Evolutionary conservation across 352 stramenopile species (phyloP), one percentile per base, ranked within the genome.

Genomic region (Phytophthora colocasiae): DNA sequence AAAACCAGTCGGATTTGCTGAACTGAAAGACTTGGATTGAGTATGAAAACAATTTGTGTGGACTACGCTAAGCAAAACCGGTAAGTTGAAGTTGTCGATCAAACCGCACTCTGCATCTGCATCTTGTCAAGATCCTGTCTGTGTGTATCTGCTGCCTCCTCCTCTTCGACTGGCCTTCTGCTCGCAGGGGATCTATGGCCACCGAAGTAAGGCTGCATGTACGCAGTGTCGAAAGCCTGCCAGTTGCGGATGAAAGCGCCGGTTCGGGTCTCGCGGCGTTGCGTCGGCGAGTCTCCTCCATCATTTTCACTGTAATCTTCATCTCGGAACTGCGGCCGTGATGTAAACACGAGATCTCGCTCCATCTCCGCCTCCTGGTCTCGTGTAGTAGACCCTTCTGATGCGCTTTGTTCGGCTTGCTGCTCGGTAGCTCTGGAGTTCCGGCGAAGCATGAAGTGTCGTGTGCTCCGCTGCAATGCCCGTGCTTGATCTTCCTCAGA

Each of bases 161-260:
- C 31, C 45, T 71, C 49, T 31, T 63, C 38, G 29, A 70, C 26
- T 32, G 53, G 24, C 41, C 47, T 56, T 6, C 29, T 22, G 26
- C 54, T 71, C 6, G 39, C 48, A 34, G 58, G 52, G 15, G 58
- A 41, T 32, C 71, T 68, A 12, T 46, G 68, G 59, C 85, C 85
- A 26, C 87, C 87, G 41, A 95, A 95, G 32, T 90, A 82, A 9
- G 85, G 87, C 62, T 93, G 85, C 78, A 95, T 86, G 71, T 89
- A 92, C 15, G 64, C 73, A 8, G 54, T 63, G 59, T 95, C 87
- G 44, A 95, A 92, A 9, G 63, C 56, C 32, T 92, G 77, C 87
- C 87, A 95, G 15, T 76, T 81, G 12, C 82, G 83, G 57, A 94
- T 90, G 53, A 94, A 90, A 15, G 78, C 63, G 15, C 76, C 73